These are phyloP conservation scores for Erucastrum elatum DNA, from an alignment of 345 rosid species.

Conservation along the genomic window DNA sequence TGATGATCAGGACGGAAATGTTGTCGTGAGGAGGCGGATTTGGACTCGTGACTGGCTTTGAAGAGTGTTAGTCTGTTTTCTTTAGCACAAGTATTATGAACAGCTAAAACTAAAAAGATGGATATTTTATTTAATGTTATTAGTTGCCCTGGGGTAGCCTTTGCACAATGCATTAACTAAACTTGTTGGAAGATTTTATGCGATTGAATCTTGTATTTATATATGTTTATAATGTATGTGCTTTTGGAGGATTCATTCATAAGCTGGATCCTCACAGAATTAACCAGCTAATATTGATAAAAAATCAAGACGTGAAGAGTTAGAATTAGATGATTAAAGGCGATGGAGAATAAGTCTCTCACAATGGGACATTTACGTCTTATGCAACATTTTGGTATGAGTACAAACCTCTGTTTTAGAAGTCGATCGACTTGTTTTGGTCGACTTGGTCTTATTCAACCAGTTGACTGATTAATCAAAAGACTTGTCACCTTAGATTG, in stretches of 20 bases:
- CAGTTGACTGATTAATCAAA: neutral
- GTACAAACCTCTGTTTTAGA: neutral
- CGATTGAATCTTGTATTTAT: neutral
- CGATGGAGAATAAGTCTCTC: neutral
- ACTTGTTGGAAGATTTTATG: conserved; percentile 18
- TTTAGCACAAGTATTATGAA: conserved; percentile 16
- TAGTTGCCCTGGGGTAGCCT: conserved; percentile 29
- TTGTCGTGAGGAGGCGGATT: conserved; percentile 16
- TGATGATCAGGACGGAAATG: conserved; percentile 32
- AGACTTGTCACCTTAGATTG: neutral
- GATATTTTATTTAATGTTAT: conserved; percentile 17
- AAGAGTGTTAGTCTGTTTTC: conserved; percentile 30
- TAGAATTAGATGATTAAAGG: conserved; percentile 20
- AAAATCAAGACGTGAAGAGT: conserved; percentile 13
- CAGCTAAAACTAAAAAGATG: conserved; percentile 11
- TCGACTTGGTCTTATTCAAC: neutral
- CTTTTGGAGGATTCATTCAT: neutral
- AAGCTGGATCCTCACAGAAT: conserved; percentile 4
- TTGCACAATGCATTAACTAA: conserved; percentile 10
- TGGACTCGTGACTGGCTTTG: neutral
- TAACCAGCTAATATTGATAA: neutral
- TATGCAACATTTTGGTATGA: neutral
- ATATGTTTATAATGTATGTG: conserved; percentile 16
- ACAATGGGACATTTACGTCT: neutral
- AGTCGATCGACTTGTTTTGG: neutral